These are phyloP conservation scores for Paecilomyces niveus DNA, from an alignment of 2,329 filamentous ascomycete genomes.

Conservation along the genomic window DNA sequence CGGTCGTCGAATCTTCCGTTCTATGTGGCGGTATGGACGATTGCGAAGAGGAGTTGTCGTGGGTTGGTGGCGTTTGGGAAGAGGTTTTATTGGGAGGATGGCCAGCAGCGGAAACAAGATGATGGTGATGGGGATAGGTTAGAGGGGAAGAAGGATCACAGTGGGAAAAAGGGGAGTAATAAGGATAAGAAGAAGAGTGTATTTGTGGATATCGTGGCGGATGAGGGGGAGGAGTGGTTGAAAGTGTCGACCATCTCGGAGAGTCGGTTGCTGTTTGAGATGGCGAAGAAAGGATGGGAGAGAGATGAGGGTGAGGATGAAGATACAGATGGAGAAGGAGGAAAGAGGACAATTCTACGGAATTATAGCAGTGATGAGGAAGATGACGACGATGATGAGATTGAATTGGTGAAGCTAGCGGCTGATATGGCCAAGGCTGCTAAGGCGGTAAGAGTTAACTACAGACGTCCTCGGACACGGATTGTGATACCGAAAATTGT, in stretches of 20 bases:
- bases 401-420: conserved; percentile 56
- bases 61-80: conserved; percentile 53
- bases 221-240: conserved; percentile 59
- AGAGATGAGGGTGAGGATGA: conserved; percentile 29
- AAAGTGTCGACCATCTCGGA: conserved; percentile 62
- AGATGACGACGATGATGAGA: conserved; percentile 46
- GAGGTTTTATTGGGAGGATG: conserved; percentile 43
- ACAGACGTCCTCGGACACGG: conserved; percentile 52
- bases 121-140: neutral
- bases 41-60: conserved; percentile 48
- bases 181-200: conserved; percentile 43
- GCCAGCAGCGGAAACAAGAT: neutral
- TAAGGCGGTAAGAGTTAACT: conserved; percentile 49
- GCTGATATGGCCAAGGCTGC: conserved; percentile 53
- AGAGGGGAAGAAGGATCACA: conserved; percentile 2
- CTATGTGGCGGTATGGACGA: conserved; percentile 56
- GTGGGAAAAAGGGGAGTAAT: conserved; percentile 16
- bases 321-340: conserved; percentile 7
- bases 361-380: conserved; percentile 24
- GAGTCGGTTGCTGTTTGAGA: conserved; percentile 57
- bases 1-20: conserved; percentile 61
- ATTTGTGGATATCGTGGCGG: conserved; percentile 58
- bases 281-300: conserved; percentile 62
- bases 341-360: conserved; percentile 16
- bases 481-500: conserved; percentile 56